A percentile compares a stretch with the other conserved stretches of the same genome.
Evolutionary conservation across 768 basidiomycete genomes (phyloP).

Genomic region (Suillus fuscotomentosus): DNA sequence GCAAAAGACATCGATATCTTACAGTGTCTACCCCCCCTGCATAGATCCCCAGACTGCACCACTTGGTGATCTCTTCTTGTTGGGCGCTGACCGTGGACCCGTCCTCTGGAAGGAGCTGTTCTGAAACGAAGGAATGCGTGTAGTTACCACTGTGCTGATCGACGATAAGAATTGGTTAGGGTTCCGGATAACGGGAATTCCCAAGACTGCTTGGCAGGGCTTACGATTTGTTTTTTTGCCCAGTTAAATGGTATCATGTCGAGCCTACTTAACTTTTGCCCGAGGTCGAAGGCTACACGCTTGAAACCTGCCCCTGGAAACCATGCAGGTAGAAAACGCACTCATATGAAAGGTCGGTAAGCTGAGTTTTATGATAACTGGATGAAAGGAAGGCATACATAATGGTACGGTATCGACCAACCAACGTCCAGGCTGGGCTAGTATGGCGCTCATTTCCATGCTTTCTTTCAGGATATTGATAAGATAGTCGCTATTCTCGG

Average conservation of each 20-base stretch:
- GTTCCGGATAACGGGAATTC: not conserved
- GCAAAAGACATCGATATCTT: slow-evolving; percentile 3
- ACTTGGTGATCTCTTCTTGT: slow-evolving; percentile 16
- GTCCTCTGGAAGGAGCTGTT: not conserved
- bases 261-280: slow-evolving; percentile 3
- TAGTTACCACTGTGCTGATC: not conserved
- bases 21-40: slow-evolving; percentile 28
- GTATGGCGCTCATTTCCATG: rapidly evolving
- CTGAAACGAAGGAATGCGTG: not conserved
- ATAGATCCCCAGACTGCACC: slow-evolving; percentile 12
- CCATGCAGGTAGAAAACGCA: slow-evolving; percentile 18
- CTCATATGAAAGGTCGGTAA: not conserved
- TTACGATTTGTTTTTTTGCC: slow-evolving; percentile 17
- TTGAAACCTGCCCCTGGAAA: slow-evolving; percentile 20
- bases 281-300: slow-evolving; percentile 10
- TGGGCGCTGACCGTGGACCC: not conserved
- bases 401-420: not conserved
- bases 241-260: slow-evolving; percentile 15
- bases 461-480: not conserved
- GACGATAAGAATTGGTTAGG: not conserved
- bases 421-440: not conserved
- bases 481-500: not conserved
- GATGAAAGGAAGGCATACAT: not conserved
- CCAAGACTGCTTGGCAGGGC: not conserved
- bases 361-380: not conserved